phyloP scores from a whole-genome alignment of 2,329 filamentous ascomycete genomes.

The Phyllosticta citribraziliensis region DNA sequence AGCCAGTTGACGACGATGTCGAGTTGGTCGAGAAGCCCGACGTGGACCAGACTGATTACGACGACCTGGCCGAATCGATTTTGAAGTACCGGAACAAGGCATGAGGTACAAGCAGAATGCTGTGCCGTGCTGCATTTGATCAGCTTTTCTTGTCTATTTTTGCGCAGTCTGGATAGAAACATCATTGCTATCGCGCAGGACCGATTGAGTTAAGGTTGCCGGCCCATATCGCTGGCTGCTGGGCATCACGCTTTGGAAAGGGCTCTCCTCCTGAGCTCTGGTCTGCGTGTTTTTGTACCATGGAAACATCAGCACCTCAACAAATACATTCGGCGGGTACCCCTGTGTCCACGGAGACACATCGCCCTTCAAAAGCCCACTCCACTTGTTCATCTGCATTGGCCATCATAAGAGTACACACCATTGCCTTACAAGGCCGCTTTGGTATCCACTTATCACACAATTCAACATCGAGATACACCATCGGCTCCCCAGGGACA shows the following conservation, averaged over 20 bases:
- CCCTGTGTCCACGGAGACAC: not conserved
- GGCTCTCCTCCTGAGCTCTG: not conserved
- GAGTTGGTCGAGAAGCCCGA: constrained; percentile 17
- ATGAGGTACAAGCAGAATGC: not conserved
- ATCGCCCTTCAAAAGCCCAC: not conserved
- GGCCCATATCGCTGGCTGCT: not conserved
- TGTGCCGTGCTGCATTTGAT: not conserved
- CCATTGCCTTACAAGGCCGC: too few relatives aligned
- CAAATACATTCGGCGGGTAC: not conserved
- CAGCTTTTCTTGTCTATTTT: not conserved
- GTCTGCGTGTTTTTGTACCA: not conserved
- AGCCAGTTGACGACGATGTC: constrained; percentile 10
- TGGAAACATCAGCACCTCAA: not conserved
- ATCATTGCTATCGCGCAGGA: too few relatives aligned
- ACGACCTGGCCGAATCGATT: constrained; percentile 9
- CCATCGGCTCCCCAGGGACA: not conserved
- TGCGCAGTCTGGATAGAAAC: not conserved
- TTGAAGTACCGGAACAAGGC: not conserved
- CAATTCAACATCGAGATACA: not conserved
- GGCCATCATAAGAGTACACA: not conserved
- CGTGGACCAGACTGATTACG: constrained; percentile 9
- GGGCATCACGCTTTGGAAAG: not conserved
- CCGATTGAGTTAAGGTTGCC: not conserved
- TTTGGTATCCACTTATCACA: not conserved
- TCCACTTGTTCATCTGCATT: not conserved